These are phyloP conservation scores for Metschnikowia amazonensis DNA, from an alignment of 805 yeast genomes.

Conservation along the genomic window DNA sequence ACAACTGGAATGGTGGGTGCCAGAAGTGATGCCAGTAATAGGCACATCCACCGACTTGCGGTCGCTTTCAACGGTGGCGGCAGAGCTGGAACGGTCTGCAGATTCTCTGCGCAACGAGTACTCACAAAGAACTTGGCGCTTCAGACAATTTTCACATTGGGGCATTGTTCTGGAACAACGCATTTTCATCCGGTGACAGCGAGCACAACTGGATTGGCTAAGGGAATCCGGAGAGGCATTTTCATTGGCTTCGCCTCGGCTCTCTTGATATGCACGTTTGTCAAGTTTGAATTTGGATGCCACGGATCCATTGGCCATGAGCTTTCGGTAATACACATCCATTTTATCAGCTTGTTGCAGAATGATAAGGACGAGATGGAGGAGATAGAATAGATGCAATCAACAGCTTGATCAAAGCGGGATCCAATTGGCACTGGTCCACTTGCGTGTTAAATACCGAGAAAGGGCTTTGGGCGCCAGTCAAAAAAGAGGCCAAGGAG, in stretches of 20 bases:
- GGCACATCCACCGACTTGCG: constrained; percentile 8
- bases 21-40: constrained; percentile 19
- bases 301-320: constrained; percentile 38
- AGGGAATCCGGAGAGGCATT: not conserved
- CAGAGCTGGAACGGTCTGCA: not conserved
- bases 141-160: constrained; percentile 1
- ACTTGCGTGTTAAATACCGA: too few relatives aligned
- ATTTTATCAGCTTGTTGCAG: too few relatives aligned
- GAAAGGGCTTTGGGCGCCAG: not conserved
- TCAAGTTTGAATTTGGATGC: constrained; percentile 34
- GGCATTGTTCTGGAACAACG: constrained; percentile 1
- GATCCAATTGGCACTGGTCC: too few relatives aligned
- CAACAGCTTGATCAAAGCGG: too few relatives aligned
- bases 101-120: not conserved
- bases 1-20: constrained; percentile 33
- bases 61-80: not conserved
- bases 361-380: too few relatives aligned
- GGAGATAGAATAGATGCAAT: too few relatives aligned
- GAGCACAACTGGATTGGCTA: not conserved
- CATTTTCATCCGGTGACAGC: constrained; percentile 6
- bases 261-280: not conserved
- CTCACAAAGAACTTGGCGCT: constrained; percentile 1
- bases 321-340: constrained; percentile 36
- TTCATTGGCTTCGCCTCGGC: not conserved
- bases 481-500: not conserved